A percentile compares a stretch with the other conserved stretches of the same genome.
phyloP scores from a whole-genome alignment of 306 rosid species.

The Cotoneaster glaucophyllus region DNA sequence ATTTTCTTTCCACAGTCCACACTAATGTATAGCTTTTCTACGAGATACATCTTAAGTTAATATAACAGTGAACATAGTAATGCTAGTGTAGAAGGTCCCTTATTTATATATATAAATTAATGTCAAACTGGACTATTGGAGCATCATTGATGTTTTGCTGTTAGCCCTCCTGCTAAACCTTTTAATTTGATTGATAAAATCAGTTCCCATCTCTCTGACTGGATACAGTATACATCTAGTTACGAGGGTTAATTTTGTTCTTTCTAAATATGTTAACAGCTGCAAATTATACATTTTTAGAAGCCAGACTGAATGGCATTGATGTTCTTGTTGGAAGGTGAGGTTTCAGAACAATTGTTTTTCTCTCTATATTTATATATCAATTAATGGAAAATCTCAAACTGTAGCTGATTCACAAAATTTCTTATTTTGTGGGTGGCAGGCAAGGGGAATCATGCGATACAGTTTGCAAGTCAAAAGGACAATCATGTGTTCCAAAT shows the following conservation, averaged over 20 bases:
- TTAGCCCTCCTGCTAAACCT: neutral
- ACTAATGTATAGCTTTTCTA: neutral
- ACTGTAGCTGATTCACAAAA: constrained; percentile 19
- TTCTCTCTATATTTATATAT: neutral
- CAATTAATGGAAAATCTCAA: constrained; percentile 6
- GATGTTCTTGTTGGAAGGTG: constrained; percentile 85
- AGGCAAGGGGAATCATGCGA: constrained; percentile 89
- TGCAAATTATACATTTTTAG: constrained; percentile 38
- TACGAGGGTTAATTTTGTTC: constrained; percentile 6
- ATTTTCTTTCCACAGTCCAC: neutral
- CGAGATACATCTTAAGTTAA: neutral
- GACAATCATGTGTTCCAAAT: constrained; percentile 81
- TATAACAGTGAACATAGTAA: neutral
- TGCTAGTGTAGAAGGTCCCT: neutral
- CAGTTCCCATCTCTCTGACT: neutral
- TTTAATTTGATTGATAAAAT: neutral
- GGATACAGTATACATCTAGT: neutral
- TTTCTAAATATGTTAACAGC: constrained; percentile 34
- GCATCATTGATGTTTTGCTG: neutral
- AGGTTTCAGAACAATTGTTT: constrained; percentile 13
- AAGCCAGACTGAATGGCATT: constrained; percentile 72
- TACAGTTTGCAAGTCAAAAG: constrained; percentile 79
- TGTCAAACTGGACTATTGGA: neutral
- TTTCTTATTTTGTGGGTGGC: constrained; percentile 30
- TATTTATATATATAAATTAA: neutral